Percentiles rank a stretch among this genome's conserved stretches.
Evolutionary conservation across 768 basidiomycete species (phyloP).

Genomic region (Russula vinacea): DNA sequence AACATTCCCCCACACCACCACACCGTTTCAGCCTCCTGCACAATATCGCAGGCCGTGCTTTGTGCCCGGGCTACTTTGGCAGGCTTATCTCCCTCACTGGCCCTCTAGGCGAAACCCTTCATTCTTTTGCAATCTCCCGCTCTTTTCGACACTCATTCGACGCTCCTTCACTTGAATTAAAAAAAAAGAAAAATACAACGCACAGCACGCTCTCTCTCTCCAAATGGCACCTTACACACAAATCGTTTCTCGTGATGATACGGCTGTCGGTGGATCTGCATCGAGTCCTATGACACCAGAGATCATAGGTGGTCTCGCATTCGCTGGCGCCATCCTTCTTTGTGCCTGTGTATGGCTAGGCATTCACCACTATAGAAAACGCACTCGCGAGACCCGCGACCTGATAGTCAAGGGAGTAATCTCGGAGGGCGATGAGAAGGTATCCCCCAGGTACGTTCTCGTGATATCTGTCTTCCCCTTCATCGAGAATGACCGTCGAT

Average conservation of each 20-base stretch:
- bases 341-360: constrained; percentile 44
- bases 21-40: background rate
- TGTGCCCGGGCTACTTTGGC: background rate
- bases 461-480: too few relatives aligned
- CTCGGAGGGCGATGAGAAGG: constrained; percentile 35
- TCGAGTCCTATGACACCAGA: constrained; percentile 32
- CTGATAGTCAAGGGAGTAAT: constrained; percentile 50
- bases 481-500: background rate
- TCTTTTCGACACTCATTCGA: constrained; percentile 16
- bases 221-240: constrained; percentile 24
- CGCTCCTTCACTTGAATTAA: background rate
- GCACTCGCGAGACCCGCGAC: constrained; percentile 37
- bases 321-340: constrained; percentile 44
- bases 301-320: constrained; percentile 51
- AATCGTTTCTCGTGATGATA: constrained; percentile 15
- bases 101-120: background rate
- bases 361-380: constrained; percentile 43
- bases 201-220: background rate
- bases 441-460: constrained; percentile 4
- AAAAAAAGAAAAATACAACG: background rate
- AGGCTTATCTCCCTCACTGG: background rate
- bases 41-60: constrained; percentile 1
- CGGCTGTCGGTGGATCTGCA: background rate
- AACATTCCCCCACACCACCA: background rate
- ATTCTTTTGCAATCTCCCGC: constrained; percentile 4